Base-by-base conservation (phyloP, 768 basidiomycete genomes). In the Coprinellus micaceus region DNA sequence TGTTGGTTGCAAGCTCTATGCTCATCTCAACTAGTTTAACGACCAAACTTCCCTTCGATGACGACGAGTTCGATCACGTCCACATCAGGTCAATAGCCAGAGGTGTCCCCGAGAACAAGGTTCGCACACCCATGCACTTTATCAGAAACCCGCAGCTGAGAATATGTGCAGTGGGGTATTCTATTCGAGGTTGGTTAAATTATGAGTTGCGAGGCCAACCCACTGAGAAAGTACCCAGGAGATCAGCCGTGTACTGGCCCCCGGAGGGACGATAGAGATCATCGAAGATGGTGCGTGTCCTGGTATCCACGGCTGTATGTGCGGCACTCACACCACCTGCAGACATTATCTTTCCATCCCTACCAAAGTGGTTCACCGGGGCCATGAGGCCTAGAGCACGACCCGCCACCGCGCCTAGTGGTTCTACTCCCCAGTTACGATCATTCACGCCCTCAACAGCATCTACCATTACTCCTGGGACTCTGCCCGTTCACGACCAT, bases 41-140 rank as follows among this genome's bases (percentile, higher is more conserved):
- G 46, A 88, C 82, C 11, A 86, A 78, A 62, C 74, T 91, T 19
- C 89, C 89, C 0, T 91, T 90, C 64, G 88, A 90, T 15, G 89
- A 91, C 53, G 88, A 91, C 58, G 83, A 87, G 61, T 91, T 91
- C 58, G 89, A 91, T 67, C 82, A 88, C 66, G 82, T 91, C n/a
- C 90, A 86, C 61, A 80, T 91, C 50, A 77, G 81, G 57, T 72
- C 74, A 49, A 80, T 90, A 56, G 81, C 86, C 0, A 77, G 77
- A 62, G 88, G 82, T 15, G 81, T 90, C 28, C 88, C 87, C 5
- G 89, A 91, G 66, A 88, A 84, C 61, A 89, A 89, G 75, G 87
- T 83, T 51, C n/a, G 64, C 62, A 37, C 24, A 39, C 37, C 59
- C 29, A 17, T 9, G 19, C 15, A 52, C 25, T 51, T 59, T 33